Base-by-base conservation (phyloP, 1,284 basidiomycete genomes). In the Malassezia caprae region DNA sequence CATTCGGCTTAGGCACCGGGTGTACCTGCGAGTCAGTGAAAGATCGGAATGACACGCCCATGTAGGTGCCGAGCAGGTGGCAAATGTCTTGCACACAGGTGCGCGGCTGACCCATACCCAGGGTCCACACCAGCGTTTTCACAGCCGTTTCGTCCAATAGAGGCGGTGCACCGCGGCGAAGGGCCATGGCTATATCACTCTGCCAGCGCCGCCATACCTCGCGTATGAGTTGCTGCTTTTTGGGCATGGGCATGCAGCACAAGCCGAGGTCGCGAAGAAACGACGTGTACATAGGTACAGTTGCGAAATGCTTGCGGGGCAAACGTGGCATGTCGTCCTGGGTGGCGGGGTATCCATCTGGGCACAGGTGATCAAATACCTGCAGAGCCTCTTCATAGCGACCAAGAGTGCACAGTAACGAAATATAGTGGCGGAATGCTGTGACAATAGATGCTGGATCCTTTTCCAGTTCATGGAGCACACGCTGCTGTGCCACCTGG, bases 91-190 rank as follows among this genome's bases (percentile, higher is more conserved):
- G 34, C 24, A 40, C 48, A 26, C 40, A 28, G 13, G 24, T 17
- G 10, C 8, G 27, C 7, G 48, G 47, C 15, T 30, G 8, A 10
- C 46, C 35, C 15, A 50, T 34, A 3, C 13, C 12, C 1, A 56
- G 30, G 11, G 54, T 31, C 54, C 54, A 56, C 13, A 56, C 48
- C 6, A 56, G 37, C 21, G 54, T 56, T 37, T 56, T 56, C 15
- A 56, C 21, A 28, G 54, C 54, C 1, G 24, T 47, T 7, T 24
- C 43, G 28, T 56, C 54, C 12, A 56, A 34, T 42, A 46, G 21
- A 17, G 21, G 24, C 12, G 24, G 8, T 5, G 23, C 19, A 4
- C 17, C 23, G 48, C 46, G 47, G 13, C 46, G 46, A 8, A 13
- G 27, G 27, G 42, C 17, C n/a, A 26, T 15, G 13, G 44, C 21